Percentiles rank a stretch among this genome's conserved stretches.
These are phyloP conservation scores for Fusarium siculi DNA, from an alignment of 2,329 filamentous ascomycete species.

Conservation along the genomic window DNA sequence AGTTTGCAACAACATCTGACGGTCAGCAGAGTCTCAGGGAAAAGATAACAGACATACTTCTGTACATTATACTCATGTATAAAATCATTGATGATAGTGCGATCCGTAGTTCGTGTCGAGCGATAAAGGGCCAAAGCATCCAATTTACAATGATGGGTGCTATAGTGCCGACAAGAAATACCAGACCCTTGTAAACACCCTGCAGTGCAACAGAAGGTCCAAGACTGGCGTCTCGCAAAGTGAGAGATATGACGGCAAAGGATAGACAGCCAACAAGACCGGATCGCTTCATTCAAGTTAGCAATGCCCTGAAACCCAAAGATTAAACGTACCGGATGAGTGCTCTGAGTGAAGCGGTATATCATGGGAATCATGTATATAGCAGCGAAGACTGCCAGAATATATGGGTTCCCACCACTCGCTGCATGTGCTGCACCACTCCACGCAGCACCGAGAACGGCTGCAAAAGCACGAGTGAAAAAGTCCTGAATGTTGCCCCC, in stretches of 20 bases:
- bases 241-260: constrained; percentile 65
- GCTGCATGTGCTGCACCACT: constrained; percentile 63
- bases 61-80: constrained; percentile 67
- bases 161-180: constrained; percentile 64
- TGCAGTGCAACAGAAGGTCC: constrained; percentile 52
- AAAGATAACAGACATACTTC: constrained; percentile 50
- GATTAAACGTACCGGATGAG: constrained; percentile 57
- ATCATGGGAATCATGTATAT: constrained; percentile 71
- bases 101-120: constrained; percentile 66
- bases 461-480: constrained; percentile 60
- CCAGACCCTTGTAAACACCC: constrained; percentile 59
- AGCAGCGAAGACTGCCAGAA: constrained; percentile 64
- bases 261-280: constrained; percentile 68
- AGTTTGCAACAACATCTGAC: constrained; percentile 62
- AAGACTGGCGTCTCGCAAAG: constrained; percentile 47
- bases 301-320: neutral
- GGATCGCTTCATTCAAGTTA: constrained; percentile 55
- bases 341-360: constrained; percentile 65
- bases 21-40: neutral
- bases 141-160: constrained; percentile 67
- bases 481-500: constrained; percentile 69
- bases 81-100: constrained; percentile 67
- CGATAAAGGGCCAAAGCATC: constrained; percentile 70
- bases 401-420: constrained; percentile 62
- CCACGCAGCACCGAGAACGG: constrained; percentile 65